These are phyloP conservation scores for Penicillium samsonianum DNA, from an alignment of 495 filamentous ascomycete species.

Conservation along the genomic window DNA sequence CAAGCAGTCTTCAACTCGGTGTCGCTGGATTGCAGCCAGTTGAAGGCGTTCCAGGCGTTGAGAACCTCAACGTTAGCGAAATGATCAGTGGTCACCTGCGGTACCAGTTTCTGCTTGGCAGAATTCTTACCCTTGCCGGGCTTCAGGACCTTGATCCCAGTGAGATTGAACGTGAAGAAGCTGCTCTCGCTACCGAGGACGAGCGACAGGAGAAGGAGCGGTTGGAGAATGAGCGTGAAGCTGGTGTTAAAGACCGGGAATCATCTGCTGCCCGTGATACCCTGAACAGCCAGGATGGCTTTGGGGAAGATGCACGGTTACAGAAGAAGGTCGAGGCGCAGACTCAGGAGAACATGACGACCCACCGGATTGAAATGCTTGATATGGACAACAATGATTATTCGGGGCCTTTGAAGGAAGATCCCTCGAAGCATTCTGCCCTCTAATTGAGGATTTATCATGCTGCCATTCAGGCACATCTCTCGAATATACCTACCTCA, in stretches of 20 bases:
- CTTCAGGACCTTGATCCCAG: conserved; percentile 61
- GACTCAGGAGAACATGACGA: conserved; percentile 53
- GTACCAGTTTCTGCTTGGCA: conserved; percentile 69
- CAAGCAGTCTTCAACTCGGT: conserved; percentile 72
- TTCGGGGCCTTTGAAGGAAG: conserved; percentile 20
- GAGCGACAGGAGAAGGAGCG: conserved; percentile 51
- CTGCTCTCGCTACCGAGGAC: conserved; percentile 58
- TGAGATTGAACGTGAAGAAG: conserved; percentile 61
- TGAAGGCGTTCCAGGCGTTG: conserved; percentile 63
- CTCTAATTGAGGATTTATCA: conserved; percentile 10
- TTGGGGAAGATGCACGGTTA: conserved; percentile 39
- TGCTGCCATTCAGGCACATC: background rate
- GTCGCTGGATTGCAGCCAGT: conserved; percentile 74
- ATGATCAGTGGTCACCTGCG: conserved; percentile 70
- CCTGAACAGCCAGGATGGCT: conserved; percentile 35
- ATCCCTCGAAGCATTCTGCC: conserved; percentile 26
- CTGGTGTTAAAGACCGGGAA: conserved; percentile 42
- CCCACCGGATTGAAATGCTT: conserved; percentile 29
- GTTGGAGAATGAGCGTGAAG: conserved; percentile 49
- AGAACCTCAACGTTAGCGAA: conserved; percentile 75
- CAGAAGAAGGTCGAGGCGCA: conserved; percentile 49
- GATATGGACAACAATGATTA: conserved; percentile 29
- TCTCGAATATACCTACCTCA: background rate
- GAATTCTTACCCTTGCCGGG: conserved; percentile 66
- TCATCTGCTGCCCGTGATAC: conserved; percentile 32